phyloP scores from a whole-genome alignment of 2,329 filamentous ascomycete genomes.

The Leptographium wingfieldii region DNA sequence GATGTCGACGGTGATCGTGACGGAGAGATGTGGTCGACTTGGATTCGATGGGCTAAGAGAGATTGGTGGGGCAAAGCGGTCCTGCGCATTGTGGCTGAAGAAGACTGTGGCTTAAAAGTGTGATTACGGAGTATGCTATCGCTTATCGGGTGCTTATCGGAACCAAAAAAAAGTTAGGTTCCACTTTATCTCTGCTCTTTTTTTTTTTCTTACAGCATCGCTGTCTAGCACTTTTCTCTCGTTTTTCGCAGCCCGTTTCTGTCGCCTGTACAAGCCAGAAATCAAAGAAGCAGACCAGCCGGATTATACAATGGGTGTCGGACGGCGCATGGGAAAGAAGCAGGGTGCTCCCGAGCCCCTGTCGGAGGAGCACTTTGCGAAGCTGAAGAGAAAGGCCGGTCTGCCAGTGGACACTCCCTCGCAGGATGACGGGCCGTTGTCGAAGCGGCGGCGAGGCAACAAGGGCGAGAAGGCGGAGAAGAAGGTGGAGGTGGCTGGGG shows the following conservation, averaged over 20 bases:
- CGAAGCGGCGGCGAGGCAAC: slow-evolving; percentile 39
- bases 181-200: slow-evolving; percentile 3
- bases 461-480: slow-evolving; percentile 20
- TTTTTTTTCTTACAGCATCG: slow-evolving; percentile 2
- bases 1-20: not conserved
- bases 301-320: slow-evolving; percentile 55
- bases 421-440: slow-evolving; percentile 35
- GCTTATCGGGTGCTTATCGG: slow-evolving; percentile 10
- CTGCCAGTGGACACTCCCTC: slow-evolving; percentile 48
- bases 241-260: not conserved
- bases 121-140: not conserved
- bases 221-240: not conserved
- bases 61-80: not conserved
- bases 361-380: slow-evolving; percentile 66
- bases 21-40: not conserved
- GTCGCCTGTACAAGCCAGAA: slow-evolving; percentile 14
- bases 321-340: slow-evolving; percentile 80
- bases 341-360: slow-evolving; percentile 77
- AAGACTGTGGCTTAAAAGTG: not conserved
- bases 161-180: slow-evolving; percentile 5
- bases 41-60: not conserved
- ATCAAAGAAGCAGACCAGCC: not conserved
- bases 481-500: slow-evolving; percentile 2
- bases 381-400: slow-evolving; percentile 73
- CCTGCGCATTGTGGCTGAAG: not conserved